phyloP scores from a whole-genome alignment of 2,329 filamentous ascomycete species.

The Plectosphaerella cucumerina region DNA sequence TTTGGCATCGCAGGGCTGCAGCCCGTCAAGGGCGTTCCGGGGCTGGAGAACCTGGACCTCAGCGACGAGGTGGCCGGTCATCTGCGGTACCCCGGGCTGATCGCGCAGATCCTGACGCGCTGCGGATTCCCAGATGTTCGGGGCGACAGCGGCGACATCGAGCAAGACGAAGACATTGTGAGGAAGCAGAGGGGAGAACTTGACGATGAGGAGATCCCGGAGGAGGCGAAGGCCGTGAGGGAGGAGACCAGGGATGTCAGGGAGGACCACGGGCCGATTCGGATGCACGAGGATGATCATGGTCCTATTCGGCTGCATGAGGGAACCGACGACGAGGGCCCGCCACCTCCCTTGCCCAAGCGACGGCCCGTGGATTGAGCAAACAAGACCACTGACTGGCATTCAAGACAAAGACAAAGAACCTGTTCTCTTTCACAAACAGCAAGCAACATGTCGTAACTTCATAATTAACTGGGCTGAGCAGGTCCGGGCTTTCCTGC shows the following conservation, averaged over 20 bases:
- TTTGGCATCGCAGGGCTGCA: constrained; percentile 82
- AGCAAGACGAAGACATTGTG: constrained; percentile 41
- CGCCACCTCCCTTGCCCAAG: too few species aligned
- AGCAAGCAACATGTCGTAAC: too few species aligned
- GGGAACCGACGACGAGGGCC: too few species aligned
- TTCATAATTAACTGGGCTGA: too few species aligned
- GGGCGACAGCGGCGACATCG: constrained; percentile 39
- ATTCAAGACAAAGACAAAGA: too few species aligned
- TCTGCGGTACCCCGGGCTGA: constrained; percentile 46
- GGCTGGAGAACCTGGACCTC: constrained; percentile 55
- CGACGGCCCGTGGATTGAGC: too few species aligned
- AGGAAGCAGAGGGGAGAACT: constrained; percentile 23
- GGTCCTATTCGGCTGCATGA: background rate
- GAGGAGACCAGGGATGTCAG: too few species aligned
- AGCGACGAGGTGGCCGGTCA: constrained; percentile 50
- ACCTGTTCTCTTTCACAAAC: too few species aligned
- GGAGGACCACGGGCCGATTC: background rate
- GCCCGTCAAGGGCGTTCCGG: constrained; percentile 61
- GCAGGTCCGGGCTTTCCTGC: too few species aligned
- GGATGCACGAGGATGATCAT: background rate
- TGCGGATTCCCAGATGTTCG: constrained; percentile 47
- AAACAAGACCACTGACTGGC: too few species aligned
- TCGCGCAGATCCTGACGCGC: constrained; percentile 45
- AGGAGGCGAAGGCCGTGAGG: background rate
- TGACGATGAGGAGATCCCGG: background rate